These are phyloP conservation scores for Aspergillus brunneoviolaceus DNA, from an alignment of 2,329 filamentous ascomycete species.

Conservation along the genomic window DNA sequence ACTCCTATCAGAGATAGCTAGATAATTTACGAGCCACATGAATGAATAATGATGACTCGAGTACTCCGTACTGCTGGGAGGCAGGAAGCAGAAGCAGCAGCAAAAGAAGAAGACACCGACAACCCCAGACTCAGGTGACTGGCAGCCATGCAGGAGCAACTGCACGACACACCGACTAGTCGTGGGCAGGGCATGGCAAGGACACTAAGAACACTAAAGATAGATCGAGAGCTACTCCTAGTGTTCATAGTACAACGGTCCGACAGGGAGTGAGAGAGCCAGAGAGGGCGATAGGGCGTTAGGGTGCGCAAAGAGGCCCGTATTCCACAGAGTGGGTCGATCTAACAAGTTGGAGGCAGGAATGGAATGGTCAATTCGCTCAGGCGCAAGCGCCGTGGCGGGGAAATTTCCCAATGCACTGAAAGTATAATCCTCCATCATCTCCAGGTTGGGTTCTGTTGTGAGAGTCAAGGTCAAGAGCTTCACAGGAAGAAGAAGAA, in stretches of 20 bases:
- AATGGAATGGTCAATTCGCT: constrained; percentile 13
- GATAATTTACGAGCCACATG: not conserved
- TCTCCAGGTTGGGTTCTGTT: too few species aligned
- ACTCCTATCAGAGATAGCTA: not conserved
- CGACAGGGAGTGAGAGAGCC: not conserved
- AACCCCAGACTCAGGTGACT: constrained; percentile 12
- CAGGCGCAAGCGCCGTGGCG: constrained; percentile 20
- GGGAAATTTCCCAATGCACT: constrained; percentile 7
- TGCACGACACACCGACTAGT: constrained; percentile 5
- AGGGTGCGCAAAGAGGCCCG: not conserved
- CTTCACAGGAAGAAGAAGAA: too few species aligned
- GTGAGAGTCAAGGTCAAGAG: too few species aligned
- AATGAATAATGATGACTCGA: not conserved
- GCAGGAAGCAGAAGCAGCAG: not conserved
- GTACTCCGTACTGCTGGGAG: not conserved
- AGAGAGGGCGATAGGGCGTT: not conserved
- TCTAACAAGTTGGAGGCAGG: constrained; percentile 5
- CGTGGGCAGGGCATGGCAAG: not conserved
- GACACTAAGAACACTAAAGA: constrained; percentile 2
- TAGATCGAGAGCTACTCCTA: not conserved
- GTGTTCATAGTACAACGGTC: not conserved
- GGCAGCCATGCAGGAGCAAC: constrained; percentile 9
- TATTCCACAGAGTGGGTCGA: not conserved
- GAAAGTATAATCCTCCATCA: constrained; percentile 3
- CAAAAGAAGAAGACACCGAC: constrained; percentile 1